phyloP scores from a whole-genome alignment of 495 filamentous ascomycete species.

The Annulohypoxylon bovei region DNA sequence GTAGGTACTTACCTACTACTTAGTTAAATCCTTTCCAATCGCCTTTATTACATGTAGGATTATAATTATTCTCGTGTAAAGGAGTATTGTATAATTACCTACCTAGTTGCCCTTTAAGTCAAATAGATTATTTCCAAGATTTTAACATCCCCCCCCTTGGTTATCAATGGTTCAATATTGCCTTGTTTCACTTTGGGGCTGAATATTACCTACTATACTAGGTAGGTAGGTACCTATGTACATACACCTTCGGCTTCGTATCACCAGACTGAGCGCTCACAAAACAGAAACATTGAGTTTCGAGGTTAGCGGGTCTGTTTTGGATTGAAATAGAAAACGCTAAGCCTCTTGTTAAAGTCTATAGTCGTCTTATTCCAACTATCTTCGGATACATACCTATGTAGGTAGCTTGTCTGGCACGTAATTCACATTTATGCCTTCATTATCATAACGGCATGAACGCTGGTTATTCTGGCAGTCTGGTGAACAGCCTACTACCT shows the following conservation, averaged over 20 bases:
- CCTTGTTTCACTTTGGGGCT: background rate
- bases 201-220: background rate
- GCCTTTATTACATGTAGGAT: background rate
- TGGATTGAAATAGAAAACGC: slow-evolving; percentile 29
- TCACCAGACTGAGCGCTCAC: background rate
- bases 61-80: slow-evolving; percentile 11
- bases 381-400: background rate
- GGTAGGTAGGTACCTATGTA: background rate
- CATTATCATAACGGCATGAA: background rate
- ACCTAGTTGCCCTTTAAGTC: slow-evolving; percentile 3
- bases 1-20: background rate
- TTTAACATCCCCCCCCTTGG: background rate
- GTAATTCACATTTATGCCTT: background rate
- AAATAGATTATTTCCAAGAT: slow-evolving; percentile 11
- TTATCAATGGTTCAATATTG: slow-evolving; percentile 17
- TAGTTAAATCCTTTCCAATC: background rate
- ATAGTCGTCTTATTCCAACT: slow-evolving; percentile 3
- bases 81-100: slow-evolving; percentile 16
- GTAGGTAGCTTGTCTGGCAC: background rate
- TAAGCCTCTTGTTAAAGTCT: slow-evolving; percentile 6
- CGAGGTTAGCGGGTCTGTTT: slow-evolving; percentile 4
- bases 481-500: background rate
- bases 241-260: background rate
- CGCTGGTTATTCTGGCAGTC: background rate
- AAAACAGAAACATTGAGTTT: background rate